A percentile compares a stretch with the other conserved stretches of the same genome.
These are phyloP conservation scores for Trichoderma virens DNA, from an alignment of 495 filamentous ascomycete species.

Conservation along the genomic window DNA sequence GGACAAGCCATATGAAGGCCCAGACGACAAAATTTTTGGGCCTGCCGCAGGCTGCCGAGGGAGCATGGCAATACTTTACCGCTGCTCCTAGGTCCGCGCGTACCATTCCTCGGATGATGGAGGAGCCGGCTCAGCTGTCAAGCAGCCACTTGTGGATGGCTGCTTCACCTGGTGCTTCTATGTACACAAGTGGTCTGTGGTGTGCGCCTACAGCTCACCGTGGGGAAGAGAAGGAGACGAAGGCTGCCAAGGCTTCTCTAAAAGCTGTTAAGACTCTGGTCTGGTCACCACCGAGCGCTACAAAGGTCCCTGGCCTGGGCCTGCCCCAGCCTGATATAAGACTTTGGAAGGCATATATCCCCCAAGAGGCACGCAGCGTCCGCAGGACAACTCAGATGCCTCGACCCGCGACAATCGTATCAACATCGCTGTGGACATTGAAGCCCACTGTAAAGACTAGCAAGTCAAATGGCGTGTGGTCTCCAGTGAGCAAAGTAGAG, in stretches of 20 bases:
- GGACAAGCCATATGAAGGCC: not conserved
- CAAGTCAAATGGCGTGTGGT: not conserved
- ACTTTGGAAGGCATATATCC: not conserved
- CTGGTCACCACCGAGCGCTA: not conserved
- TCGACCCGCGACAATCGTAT: not conserved
- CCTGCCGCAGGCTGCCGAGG: constrained; percentile 9
- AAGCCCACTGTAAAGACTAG: not conserved
- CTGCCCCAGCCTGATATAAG: not conserved
- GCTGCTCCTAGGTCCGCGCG: not conserved
- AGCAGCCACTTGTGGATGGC: not conserved
- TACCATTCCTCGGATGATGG: constrained; percentile 9
- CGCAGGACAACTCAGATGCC: not conserved
- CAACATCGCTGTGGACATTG: not conserved
- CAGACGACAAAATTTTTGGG: not conserved
- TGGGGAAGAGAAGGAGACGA: not conserved
- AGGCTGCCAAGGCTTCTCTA: not conserved
- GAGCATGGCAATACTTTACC: constrained; percentile 11
- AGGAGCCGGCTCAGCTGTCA: constrained; percentile 18
- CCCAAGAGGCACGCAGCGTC: not conserved
- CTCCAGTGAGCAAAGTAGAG: not conserved
- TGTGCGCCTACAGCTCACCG: not conserved
- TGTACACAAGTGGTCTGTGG: not conserved
- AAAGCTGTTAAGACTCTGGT: not conserved
- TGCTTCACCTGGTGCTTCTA: not conserved
- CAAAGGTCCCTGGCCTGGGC: not conserved